Conservation (phyloP, 257 asterid genomes). For the Solanum gandarillasii region DNA sequence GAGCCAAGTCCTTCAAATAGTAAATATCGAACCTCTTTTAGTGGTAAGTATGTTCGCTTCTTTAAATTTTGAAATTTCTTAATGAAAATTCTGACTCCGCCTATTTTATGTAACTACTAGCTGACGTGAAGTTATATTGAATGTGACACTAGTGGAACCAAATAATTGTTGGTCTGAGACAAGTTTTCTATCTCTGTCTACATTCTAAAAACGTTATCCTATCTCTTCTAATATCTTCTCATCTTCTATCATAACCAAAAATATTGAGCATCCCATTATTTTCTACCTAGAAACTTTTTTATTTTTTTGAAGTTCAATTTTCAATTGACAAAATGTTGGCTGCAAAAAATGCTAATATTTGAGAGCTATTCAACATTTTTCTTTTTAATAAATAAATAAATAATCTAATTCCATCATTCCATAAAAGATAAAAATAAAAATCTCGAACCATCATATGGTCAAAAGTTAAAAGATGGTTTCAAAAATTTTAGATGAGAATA, state of each 20-base stretch:
- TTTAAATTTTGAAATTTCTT: neutral
- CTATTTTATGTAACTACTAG: too few species aligned
- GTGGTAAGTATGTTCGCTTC: too few species aligned
- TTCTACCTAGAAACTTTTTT: neutral
- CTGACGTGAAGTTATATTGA: neutral
- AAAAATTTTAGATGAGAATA: too few species aligned
- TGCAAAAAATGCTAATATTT: neutral
- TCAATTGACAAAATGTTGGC: neutral
- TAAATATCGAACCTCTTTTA: too few species aligned
- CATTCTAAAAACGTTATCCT: neutral
- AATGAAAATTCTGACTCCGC: too few species aligned
- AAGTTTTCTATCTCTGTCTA: neutral
- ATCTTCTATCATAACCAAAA: neutral
- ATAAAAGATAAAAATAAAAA: too few species aligned
- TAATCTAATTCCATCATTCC: too few species aligned
- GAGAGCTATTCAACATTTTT: neutral
- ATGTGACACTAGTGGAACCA: neutral
- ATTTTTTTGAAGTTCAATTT: neutral
- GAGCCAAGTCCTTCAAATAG: too few species aligned
- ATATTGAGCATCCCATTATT: neutral
- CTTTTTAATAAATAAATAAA: too few species aligned
- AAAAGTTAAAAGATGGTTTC: too few species aligned
- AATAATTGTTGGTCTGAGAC: neutral
- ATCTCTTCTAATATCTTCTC: neutral
- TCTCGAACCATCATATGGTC: too few species aligned